These are phyloP conservation scores for Sophora flavescens DNA, from an alignment of 306 rosid species.

Conservation along the genomic window DNA sequence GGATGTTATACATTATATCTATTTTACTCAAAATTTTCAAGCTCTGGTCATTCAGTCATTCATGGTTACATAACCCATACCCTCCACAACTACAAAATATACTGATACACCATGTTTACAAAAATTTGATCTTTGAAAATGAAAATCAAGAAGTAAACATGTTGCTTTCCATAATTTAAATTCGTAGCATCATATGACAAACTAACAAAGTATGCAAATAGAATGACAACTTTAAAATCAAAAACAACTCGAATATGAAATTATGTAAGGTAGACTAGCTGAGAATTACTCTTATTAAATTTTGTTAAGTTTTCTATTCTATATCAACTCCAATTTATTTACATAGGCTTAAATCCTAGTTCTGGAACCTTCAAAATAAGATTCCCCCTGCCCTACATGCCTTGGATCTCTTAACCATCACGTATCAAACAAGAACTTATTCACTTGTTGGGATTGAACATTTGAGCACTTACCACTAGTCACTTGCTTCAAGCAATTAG, in stretches of 20 bases:
- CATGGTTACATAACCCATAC: not conserved
- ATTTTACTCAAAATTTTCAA: too few relatives aligned
- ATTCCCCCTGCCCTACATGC: not conserved
- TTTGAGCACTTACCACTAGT: too few relatives aligned
- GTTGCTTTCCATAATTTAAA: constrained; percentile 19
- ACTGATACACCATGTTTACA: constrained; percentile 2
- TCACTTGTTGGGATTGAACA: too few relatives aligned
- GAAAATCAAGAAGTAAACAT: not conserved
- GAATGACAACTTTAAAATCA: constrained; percentile 10
- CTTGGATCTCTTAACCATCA: not conserved
- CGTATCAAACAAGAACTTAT: constrained; percentile 24
- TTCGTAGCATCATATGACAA: not conserved
- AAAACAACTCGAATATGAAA: not conserved
- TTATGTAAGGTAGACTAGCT: constrained; percentile 5
- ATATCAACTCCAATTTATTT: constrained; percentile 31
- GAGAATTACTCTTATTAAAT: too few relatives aligned
- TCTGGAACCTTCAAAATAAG: not conserved
- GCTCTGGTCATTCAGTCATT: too few relatives aligned
- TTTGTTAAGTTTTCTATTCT: not conserved
- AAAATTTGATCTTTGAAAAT: not conserved
- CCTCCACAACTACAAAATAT: not conserved
- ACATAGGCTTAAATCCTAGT: constrained; percentile 13
- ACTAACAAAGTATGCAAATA: not conserved
- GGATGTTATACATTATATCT: too few relatives aligned
- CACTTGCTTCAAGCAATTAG: too few relatives aligned